phyloP scores from a whole-genome alignment of 1,284 basidiomycete genomes.

The Cutaneotrichosporon cyanovorans region DNA sequence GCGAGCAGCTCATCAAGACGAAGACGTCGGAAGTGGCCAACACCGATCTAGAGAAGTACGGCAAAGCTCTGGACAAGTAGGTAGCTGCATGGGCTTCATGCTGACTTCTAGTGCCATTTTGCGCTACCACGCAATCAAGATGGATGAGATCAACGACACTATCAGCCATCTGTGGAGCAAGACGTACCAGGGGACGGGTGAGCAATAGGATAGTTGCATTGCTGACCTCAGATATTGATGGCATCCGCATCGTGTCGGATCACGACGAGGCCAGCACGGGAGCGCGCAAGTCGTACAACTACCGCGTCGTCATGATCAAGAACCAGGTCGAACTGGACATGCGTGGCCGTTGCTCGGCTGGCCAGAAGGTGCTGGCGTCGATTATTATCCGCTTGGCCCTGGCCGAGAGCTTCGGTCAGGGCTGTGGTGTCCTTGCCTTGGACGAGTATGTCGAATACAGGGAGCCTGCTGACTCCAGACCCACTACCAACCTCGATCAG shows the following conservation, averaged over 20 bases:
- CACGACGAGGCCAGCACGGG: constrained; percentile 64
- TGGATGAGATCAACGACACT: constrained; percentile 98
- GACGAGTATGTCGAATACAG: constrained; percentile 55
- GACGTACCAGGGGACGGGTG: constrained; percentile 97
- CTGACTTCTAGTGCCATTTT: constrained; percentile 73
- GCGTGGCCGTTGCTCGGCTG: constrained; percentile 95
- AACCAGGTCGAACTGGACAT: constrained; percentile 99
- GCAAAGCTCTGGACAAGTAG: constrained; percentile 88
- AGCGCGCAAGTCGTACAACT: constrained; percentile 92
- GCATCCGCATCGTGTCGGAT: constrained; percentile 90
- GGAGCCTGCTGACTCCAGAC: constrained; percentile 34
- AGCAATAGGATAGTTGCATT: constrained; percentile 16
- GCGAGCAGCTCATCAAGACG: constrained; percentile 84
- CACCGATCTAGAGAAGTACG: constrained; percentile 92
- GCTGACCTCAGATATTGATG: constrained; percentile 74
- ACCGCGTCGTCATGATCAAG: constrained; percentile 97
- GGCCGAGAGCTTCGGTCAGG: constrained; percentile 94
- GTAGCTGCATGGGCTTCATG: constrained; percentile 21
- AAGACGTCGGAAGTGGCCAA: constrained; percentile 97
- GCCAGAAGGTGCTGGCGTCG: constrained; percentile 98
- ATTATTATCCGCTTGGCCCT: constrained; percentile 97
- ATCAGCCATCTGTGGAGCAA: constrained; percentile 96
- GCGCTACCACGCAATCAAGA: constrained; percentile 96
- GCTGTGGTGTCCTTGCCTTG: constrained; percentile 93
- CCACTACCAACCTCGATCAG: constrained; percentile 92